A percentile compares a stretch with the other conserved stretches of the same genome.
phyloP scores from a whole-genome alignment of 768 basidiomycete species.

The Lactifluus pinguis region DNA sequence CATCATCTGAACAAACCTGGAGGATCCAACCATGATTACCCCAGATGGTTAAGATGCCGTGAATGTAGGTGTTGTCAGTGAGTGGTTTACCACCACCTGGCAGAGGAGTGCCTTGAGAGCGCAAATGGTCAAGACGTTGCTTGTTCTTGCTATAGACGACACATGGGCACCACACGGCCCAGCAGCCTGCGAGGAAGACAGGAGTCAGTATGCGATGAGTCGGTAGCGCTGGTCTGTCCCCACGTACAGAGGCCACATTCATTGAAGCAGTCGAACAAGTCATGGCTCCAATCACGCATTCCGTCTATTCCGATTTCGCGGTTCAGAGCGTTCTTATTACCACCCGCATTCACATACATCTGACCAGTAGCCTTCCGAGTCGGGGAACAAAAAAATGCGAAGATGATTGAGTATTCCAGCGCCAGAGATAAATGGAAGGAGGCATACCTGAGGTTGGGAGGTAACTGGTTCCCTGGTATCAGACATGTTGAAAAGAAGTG shows the following conservation, averaged over 20 bases:
- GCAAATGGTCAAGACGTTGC: slow-evolving; percentile 32
- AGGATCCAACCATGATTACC: not conserved
- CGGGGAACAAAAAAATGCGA: no score
- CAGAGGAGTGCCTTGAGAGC: slow-evolving; percentile 29
- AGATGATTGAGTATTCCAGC: not conserved
- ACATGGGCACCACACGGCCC: slow-evolving; percentile 35
- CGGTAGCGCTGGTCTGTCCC: not conserved
- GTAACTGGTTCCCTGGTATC: not conserved
- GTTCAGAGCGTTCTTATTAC: slow-evolving; percentile 22
- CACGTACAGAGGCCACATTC: slow-evolving; percentile 23
- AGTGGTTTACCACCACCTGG: not conserved
- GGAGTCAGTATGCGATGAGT: no score
- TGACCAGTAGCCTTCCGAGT: not conserved
- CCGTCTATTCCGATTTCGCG: slow-evolving; percentile 23
- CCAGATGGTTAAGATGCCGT: not conserved
- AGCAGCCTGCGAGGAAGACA: slow-evolving; percentile 23
- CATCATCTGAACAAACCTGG: not conserved
- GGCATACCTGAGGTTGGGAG: not conserved
- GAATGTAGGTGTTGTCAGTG: not conserved
- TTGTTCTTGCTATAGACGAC: slow-evolving; percentile 33
- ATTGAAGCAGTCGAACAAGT: slow-evolving; percentile 20
- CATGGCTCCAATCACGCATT: slow-evolving; percentile 28
- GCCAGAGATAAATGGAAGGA: not conserved
- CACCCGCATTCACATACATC: not conserved
- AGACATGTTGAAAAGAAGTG: not conserved